Evolutionary conservation across 192 early-diverging fungal species (phyloP), one percentile per base, ranked within the genome.

Genomic region (Umbelopsis ramanniana): DNA sequence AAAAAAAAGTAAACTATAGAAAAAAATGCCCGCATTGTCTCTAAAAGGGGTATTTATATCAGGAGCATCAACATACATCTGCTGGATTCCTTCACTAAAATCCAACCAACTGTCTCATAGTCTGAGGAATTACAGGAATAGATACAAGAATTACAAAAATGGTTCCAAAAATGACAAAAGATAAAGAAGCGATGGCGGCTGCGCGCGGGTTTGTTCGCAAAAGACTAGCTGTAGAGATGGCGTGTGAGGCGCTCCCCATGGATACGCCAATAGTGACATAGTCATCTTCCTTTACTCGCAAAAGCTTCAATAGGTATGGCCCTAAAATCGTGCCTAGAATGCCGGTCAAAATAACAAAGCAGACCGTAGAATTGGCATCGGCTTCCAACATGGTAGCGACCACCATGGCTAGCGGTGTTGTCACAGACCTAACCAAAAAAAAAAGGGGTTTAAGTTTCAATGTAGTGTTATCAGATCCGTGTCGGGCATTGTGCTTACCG

Each of bases 91-190:
- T 26, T 0, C 3, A 14, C 29, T 37, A n/a, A 37, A 70, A 52
- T 47, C 69, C 69, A 52, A 70, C 69, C n/a, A 70, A 19, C 15
- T 24, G 50, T 29, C 69, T 29, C 50, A 70, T 23, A 35, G 53
- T 43, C 11, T 70, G 43, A 11, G 69, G 69, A 37, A 70, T 40
- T 24, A 70, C 12, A 2, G 69, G 69, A 24, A 70, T 70, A 10
- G 69, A 70, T 35, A 52, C 47, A 22, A 70, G 10, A 22, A 70
- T 50, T 23, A 70, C 47, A 40, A 52, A 70, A 26, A 53, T 35
- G 48, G 69, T 70, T 4, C 69, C 69, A 53, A 70, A 70, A 14
- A 70, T 52, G 21, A 70, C 69, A 50, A 70, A 70, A 6, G 69
- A 70, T 22, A 70, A 54, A 1, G 69, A 70, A 5, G 69, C 48